Percentiles rank a stretch among this genome's conserved stretches.
Conservation (phyloP, 1,284 basidiomycete species). For the Papiliotrema flavescens region DNA sequence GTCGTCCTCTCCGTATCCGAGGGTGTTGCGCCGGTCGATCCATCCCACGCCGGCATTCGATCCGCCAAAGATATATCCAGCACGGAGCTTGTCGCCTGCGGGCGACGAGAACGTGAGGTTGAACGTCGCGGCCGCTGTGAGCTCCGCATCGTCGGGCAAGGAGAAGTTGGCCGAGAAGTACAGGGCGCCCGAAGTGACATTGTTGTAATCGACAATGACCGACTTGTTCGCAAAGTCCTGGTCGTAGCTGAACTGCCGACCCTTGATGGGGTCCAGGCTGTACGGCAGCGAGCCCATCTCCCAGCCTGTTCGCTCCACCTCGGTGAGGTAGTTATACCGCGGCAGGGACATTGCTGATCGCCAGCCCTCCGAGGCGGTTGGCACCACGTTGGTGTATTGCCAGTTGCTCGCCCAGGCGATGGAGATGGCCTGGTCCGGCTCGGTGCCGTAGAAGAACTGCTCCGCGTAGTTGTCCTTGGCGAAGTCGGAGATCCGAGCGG, state of each 20-base stretch:
- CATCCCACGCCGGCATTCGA: slow-evolving; percentile 22
- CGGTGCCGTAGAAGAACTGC: slow-evolving; percentile 43
- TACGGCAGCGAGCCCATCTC: slow-evolving; percentile 39
- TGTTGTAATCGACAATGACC: slow-evolving; percentile 21
- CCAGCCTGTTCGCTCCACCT: slow-evolving; percentile 36
- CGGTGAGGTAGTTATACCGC: slow-evolving; percentile 35
- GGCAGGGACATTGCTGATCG: slow-evolving; percentile 43
- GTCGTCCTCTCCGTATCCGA: slow-evolving; percentile 27
- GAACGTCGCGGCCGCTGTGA: slow-evolving; percentile 8
- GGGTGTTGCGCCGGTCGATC: slow-evolving; percentile 40
- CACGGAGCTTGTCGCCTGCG: slow-evolving; percentile 19
- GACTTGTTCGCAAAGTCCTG: slow-evolving; percentile 12
- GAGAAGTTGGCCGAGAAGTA: slow-evolving; percentile 41
- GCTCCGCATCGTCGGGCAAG: slow-evolving; percentile 8
- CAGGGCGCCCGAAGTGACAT: slow-evolving; percentile 34
- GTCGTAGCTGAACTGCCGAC: slow-evolving; percentile 11
- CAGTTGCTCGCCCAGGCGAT: slow-evolving; percentile 51
- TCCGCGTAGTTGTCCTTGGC: slow-evolving; percentile 51
- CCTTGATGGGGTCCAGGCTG: slow-evolving; percentile 27
- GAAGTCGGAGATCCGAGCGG: slow-evolving; percentile 43
- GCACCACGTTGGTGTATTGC: slow-evolving; percentile 47
- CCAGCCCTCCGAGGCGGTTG: slow-evolving; percentile 44
- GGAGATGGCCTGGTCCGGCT: slow-evolving; percentile 25
- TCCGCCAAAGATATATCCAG: slow-evolving; percentile 34
- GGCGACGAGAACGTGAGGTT: slow-evolving; percentile 28